Base-by-base conservation (phyloP, 2,329 filamentous ascomycete species). In the Fusarium sp. region DNA sequence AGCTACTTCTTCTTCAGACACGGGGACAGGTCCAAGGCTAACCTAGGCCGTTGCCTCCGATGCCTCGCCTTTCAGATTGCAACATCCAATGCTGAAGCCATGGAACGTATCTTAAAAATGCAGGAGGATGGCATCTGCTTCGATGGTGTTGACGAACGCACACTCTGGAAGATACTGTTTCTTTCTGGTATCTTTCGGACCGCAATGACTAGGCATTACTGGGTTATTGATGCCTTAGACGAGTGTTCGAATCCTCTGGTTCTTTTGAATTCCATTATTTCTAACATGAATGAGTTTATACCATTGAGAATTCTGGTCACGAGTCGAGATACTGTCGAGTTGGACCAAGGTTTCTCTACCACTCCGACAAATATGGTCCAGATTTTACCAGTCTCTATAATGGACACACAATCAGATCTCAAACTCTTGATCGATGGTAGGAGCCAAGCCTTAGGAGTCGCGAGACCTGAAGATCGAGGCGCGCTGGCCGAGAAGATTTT, bases 21-120 rank as follows among this genome's bases (percentile, higher is more conserved):
- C 48, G 71, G 54, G n/a, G 66, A 77, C 17, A 46, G 62, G 41
- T 65, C 68, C 9, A 76, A 77, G 52, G 64, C 69, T 13, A 63
- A 57, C 5, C 40, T 78, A 3, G 74, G 70, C 32, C 40, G 61
- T 12, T 46, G 79, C n/a, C 66, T 81, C 0, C 75, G 78, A 6
- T 78, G 77, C 3, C 37, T 82, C 33, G 78, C 79, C 4, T 79
- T 68, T 53, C 80, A 81, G 61, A 69, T 79, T 18, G 77, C 79
- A 1, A 48, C 42, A 4, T 38, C 44, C 2, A 67, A 73, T 4
- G 70, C 74, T 1, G 62, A 60, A 64, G 74, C 9, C 70, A 76
- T 49, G 71, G 56, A 55, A 52, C 74, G 18, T 67, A 77, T 18
- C 67, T 79, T 55, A 71, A 78, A 49, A 70, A 69, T 40, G 63